Evolutionary conservation across 2,329 filamentous ascomycete genomes (phyloP).

Genomic region (Thyridium curvatum): DNA sequence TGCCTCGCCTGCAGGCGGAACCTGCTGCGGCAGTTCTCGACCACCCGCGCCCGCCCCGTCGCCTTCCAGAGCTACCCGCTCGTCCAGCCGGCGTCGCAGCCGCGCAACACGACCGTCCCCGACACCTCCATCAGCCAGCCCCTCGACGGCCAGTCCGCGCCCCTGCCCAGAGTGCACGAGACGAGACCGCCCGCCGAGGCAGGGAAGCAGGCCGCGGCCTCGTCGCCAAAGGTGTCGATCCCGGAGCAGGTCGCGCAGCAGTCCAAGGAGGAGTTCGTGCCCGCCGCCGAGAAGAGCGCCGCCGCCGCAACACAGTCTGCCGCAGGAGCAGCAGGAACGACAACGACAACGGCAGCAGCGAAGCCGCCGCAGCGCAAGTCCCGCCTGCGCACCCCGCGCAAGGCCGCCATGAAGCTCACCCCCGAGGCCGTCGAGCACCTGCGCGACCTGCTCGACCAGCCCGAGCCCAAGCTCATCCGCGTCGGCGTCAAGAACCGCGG

Average conservation of each 20-base stretch:
- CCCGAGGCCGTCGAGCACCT: constrained; percentile 75
- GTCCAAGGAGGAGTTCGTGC: constrained; percentile 38
- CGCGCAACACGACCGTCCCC: constrained; percentile 34
- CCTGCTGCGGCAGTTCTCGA: constrained; percentile 36
- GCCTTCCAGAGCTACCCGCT: constrained; percentile 49
- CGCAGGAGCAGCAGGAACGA: background rate
- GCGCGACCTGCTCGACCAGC: constrained; percentile 69
- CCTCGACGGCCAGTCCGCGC: constrained; percentile 32
- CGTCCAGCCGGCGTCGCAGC: constrained; percentile 23
- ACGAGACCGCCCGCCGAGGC: constrained; percentile 37
- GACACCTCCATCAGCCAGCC: constrained; percentile 42
- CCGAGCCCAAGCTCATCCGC: constrained; percentile 86
- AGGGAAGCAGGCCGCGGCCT: constrained; percentile 4
- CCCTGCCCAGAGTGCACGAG: constrained; percentile 44
- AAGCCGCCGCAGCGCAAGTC: constrained; percentile 40
- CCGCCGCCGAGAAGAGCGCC: constrained; percentile 5
- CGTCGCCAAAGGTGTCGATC: constrained; percentile 36
- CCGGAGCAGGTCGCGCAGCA: constrained; percentile 63
- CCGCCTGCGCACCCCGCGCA: constrained; percentile 67
- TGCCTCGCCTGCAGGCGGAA: constrained; percentile 33
- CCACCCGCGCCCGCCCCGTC: constrained; percentile 13
- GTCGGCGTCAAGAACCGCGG: constrained; percentile 92
- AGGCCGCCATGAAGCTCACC: constrained; percentile 86
- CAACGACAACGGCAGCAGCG: constrained; percentile 15
- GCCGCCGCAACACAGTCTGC: constrained; percentile 6